These are phyloP conservation scores for Avena sativa DNA, from an alignment of 176 grass and related monocot species.

Conservation along the genomic window DNA sequence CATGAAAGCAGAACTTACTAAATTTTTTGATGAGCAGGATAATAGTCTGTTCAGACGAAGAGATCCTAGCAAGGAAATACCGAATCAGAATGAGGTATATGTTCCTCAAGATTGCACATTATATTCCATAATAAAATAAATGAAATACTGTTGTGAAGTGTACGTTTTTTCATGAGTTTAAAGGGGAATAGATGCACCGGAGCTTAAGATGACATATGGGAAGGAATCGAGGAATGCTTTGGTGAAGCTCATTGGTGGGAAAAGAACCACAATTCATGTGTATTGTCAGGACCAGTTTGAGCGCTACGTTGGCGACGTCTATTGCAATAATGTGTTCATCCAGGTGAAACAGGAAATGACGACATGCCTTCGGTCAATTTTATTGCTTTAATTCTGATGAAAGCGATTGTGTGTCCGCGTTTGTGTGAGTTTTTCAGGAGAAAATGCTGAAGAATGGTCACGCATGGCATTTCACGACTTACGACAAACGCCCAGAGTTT, in stretches of 20 bases:
- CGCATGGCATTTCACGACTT: constrained; percentile 43
- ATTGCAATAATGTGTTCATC: constrained; percentile 63
- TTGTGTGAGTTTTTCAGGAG: constrained; percentile 28
- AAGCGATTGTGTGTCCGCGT: background rate
- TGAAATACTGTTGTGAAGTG: background rate
- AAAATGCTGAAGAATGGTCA: constrained; percentile 51
- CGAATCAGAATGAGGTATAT: constrained; percentile 72
- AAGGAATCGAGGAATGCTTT: constrained; percentile 61
- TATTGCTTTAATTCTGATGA: constrained; percentile 18
- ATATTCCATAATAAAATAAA: background rate
- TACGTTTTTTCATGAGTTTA: constrained; percentile 22
- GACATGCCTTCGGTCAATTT: background rate
- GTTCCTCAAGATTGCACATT: background rate
- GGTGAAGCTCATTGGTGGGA: constrained; percentile 57
- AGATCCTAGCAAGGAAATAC: constrained; percentile 64
- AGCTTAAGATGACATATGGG: constrained; percentile 58
- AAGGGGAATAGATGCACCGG: constrained; percentile 78
- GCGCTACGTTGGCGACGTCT: constrained; percentile 58
- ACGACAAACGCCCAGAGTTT: constrained; percentile 54
- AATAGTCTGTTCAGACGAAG: constrained; percentile 27
- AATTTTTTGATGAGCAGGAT: constrained; percentile 47
- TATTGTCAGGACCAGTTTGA: constrained; percentile 60
- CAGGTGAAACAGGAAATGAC: constrained; percentile 45
- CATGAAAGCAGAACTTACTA: constrained; percentile 25
- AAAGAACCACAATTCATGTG: constrained; percentile 55